Percentiles rank a stretch among this genome's conserved stretches.
phyloP scores from a whole-genome alignment of 371 early-diverging fungal genomes.

The Rhizopus delemar region DNA sequence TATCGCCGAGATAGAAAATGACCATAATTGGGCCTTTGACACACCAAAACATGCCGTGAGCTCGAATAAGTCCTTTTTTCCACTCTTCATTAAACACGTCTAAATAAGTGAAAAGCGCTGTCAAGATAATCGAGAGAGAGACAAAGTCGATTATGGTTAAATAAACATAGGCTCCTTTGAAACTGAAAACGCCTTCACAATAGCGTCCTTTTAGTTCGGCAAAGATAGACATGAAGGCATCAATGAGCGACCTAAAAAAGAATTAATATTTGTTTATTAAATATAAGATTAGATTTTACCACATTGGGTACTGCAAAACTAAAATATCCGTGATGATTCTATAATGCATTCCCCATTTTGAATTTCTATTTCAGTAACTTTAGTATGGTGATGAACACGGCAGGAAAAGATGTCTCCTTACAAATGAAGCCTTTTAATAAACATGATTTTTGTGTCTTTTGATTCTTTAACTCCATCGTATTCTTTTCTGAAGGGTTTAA shows the following conservation, averaged over 20 bases:
- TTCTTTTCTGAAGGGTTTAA: conserved; percentile 41
- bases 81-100: conserved; percentile 46
- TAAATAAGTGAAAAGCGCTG: conserved; percentile 45
- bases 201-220: conserved; percentile 42
- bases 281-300: conserved; percentile 26
- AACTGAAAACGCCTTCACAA: conserved; percentile 40
- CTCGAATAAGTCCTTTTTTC: conserved; percentile 34
- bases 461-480: conserved; percentile 33
- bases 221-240: conserved; percentile 46
- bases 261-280: neutral
- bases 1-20: conserved; percentile 51
- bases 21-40: conserved; percentile 56
- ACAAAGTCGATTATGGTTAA: conserved; percentile 46
- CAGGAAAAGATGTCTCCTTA: conserved; percentile 17
- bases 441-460: conserved; percentile 37
- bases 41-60: conserved; percentile 58
- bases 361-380: conserved; percentile 28
- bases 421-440: conserved; percentile 36
- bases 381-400: neutral
- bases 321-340: conserved; percentile 45
- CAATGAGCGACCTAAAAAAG: conserved; percentile 38
- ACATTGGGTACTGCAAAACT: conserved; percentile 50
- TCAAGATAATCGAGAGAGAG: conserved; percentile 43
- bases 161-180: conserved; percentile 49
- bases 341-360: conserved; percentile 53